Evolutionary conservation across 2,329 filamentous ascomycete species (phyloP), one percentile per base, ranked within the genome.

Genomic region (Basipetospora sp.): DNA sequence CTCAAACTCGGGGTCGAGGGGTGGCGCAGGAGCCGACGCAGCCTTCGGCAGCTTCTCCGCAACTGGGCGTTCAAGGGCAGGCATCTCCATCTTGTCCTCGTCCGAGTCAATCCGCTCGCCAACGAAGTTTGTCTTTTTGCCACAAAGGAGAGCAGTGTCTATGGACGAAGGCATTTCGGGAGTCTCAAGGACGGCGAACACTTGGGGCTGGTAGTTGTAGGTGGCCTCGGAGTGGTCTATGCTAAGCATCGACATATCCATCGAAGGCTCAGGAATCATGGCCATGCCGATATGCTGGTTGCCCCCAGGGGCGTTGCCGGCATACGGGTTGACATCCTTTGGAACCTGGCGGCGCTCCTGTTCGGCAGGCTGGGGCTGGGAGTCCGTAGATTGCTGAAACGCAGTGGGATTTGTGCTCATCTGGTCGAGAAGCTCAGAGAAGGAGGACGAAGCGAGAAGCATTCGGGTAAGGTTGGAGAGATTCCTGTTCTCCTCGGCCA

Each of bases 401-500:
- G 65, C 47, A 25, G 22, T n/a, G 13, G 74, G 69, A 51, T 76
- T 77, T 46, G 64, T 58, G 56, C 73, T 78, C 27, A 85, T 67
- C 36, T 77, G 70, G 49, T 82, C 74, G 31, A 94, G 69, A 53
- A 83, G 87, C 60, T 74, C 80, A 45, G 73, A 85, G 59, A 96
- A 93, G 5, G 84, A 80, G 11, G 83, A 71, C 5, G 84, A 88
- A 4, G 76, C 76, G 14, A 88, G 68, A 19, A 88, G 76, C 73
- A 84, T 84, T 55, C 77, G 79, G n/a, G 79, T 83, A 14, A 88
- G 64, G 46, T 85, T 79, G 8, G 72, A 74, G 37, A 88, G 64
- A 34, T 83, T 82, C 52, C 77, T 77, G 60, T 93, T 93, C 66
- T 94, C 86, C 33, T 92, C 83, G 47, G 75, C 64, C 14, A 98